Evolutionary conservation across 2,329 filamentous ascomycete genomes (phyloP).

Genomic region (Fusarium piperis): DNA sequence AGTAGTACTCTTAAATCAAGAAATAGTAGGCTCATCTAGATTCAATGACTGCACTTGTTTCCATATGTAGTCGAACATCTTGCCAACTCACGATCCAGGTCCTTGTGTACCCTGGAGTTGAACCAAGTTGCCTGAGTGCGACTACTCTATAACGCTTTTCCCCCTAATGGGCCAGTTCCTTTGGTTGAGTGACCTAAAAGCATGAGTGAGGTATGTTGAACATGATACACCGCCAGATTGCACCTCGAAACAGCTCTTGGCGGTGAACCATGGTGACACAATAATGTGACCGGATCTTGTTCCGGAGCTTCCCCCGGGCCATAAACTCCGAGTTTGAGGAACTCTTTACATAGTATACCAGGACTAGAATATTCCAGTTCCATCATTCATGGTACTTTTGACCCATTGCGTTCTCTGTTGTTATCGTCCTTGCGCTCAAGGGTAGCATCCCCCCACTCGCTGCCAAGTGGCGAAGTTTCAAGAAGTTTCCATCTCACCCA

Average conservation of each 20-base stretch:
- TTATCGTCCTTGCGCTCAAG: background rate
- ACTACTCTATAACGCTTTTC: background rate
- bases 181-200: background rate
- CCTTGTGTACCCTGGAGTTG: background rate
- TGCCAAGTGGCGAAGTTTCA: slow-evolving; percentile 19
- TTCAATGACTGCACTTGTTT: background rate
- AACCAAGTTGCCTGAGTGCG: background rate
- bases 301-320: background rate
- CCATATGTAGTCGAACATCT: background rate
- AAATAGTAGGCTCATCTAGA: background rate
- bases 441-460: background rate
- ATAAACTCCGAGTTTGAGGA: background rate
- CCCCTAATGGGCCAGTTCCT: background rate
- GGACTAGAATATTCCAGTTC: background rate
- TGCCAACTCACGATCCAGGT: background rate
- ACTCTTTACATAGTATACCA: background rate
- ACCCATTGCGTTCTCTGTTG: background rate
- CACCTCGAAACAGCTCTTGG: background rate
- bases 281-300: background rate
- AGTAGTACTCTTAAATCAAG: background rate
- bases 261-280: background rate
- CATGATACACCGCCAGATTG: background rate
- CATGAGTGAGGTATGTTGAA: background rate
- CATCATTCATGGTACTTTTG: background rate
- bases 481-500: background rate